Conservation (phyloP, 2,329 filamentous ascomycete genomes). For the Aureobasidium sp. region DNA sequence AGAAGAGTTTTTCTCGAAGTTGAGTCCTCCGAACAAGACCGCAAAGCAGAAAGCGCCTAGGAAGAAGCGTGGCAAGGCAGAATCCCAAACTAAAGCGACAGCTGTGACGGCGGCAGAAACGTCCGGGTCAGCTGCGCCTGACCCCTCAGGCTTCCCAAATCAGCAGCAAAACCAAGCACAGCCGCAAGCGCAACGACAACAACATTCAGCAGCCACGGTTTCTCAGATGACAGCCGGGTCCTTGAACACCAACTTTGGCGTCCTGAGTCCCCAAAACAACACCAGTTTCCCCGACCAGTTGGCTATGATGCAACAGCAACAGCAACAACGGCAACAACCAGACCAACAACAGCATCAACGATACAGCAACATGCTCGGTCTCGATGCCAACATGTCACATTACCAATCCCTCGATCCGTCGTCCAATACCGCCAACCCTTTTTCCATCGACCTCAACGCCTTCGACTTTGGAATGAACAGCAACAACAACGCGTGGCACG, state of each 20-base stretch:
- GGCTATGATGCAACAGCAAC: constrained; percentile 15
- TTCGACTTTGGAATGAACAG: constrained; percentile 18
- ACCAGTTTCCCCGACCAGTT: constrained; percentile 11
- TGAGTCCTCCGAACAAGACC: constrained; percentile 52
- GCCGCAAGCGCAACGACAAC: constrained; percentile 21
- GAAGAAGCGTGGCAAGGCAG: constrained; percentile 25
- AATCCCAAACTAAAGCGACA: constrained; percentile 17
- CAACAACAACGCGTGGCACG: constrained; percentile 16
- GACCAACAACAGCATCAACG: constrained; percentile 2
- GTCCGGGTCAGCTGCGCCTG: not conserved
- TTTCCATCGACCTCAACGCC: constrained; percentile 19
- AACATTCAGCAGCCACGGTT: constrained; percentile 8
- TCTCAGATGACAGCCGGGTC: not conserved
- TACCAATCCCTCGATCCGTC: constrained; percentile 14
- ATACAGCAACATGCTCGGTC: constrained; percentile 21
- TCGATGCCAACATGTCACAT: constrained; percentile 31
- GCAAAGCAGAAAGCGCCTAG: constrained; percentile 33
- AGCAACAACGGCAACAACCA: constrained; percentile 8
- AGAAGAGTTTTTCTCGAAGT: constrained; percentile 82
- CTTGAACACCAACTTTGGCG: not conserved
- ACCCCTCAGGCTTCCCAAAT: constrained; percentile 23
- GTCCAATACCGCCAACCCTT: constrained; percentile 15
- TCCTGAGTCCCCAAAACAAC: not conserved
- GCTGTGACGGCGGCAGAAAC: not conserved
- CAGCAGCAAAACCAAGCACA: constrained; percentile 16